Conservation (phyloP, 2,329 filamentous ascomycete genomes). For the Fusarium sp. region DNA sequence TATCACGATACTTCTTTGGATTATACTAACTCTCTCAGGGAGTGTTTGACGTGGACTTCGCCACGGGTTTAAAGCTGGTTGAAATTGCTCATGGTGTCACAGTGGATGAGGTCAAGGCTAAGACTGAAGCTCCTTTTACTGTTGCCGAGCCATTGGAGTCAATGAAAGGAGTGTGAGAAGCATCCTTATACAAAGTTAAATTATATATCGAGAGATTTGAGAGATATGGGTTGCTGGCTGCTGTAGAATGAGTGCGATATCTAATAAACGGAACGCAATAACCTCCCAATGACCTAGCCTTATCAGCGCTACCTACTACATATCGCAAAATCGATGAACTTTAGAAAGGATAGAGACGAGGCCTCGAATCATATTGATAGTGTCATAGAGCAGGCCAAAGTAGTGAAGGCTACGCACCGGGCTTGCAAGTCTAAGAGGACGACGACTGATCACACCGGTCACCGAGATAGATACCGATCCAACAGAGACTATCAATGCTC, state of each 20-base stretch:
- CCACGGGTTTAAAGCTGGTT: constrained; percentile 80
- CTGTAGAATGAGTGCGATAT: background rate
- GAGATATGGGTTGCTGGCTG: fast-evolving
- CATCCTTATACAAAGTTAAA: fast-evolving
- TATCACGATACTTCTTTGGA: background rate
- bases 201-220: fast-evolving
- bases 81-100: constrained; percentile 91
- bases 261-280: background rate
- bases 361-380: background rate
- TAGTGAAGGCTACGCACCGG: no score
- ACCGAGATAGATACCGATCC: background rate
- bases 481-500: background rate
- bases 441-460: background rate
- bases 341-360: background rate
- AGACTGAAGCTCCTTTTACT: constrained; percentile 87
- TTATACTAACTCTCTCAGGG: constrained; percentile 46
- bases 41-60: constrained; percentile 75
- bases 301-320: background rate
- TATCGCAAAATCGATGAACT: background rate
- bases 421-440: no score
- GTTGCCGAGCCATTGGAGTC: constrained; percentile 83
- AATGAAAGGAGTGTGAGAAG: constrained; percentile 59
- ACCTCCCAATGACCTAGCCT: no score
- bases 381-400: no score
- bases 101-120: constrained; percentile 85